These are phyloP conservation scores for Pestalotiopsis sp. DNA, from an alignment of 2,329 filamentous ascomycete species.

Conservation along the genomic window DNA sequence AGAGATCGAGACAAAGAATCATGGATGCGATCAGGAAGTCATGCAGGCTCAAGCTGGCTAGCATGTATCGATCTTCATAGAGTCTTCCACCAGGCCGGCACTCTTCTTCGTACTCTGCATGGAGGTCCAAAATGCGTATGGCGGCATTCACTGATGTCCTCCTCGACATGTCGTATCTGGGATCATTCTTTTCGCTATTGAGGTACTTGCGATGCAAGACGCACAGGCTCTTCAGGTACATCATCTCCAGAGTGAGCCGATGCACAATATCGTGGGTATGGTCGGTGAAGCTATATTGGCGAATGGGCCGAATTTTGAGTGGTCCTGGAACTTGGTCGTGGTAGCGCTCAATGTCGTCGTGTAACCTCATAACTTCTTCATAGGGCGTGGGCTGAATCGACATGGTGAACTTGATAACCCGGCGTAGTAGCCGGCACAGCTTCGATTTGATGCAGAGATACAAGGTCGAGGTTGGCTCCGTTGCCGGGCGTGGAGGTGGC, in stretches of 20 bases:
- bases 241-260: constrained; percentile 49
- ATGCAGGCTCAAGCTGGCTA: constrained; percentile 54
- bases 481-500: constrained; percentile 43
- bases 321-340: constrained; percentile 40
- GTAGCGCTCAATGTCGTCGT: constrained; percentile 42
- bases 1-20: constrained; percentile 58
- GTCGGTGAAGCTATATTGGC: constrained; percentile 45
- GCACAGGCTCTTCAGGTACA: constrained; percentile 51
- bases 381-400: constrained; percentile 38
- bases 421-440: constrained; percentile 45
- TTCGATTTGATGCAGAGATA: constrained; percentile 46
- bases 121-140: constrained; percentile 46
- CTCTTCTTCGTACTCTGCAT: constrained; percentile 50
- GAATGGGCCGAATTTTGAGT: constrained; percentile 44
- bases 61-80: constrained; percentile 54
- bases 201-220: constrained; percentile 54
- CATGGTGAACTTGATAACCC: constrained; percentile 44
- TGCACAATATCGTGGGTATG: constrained; percentile 50
- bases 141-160: constrained; percentile 46
- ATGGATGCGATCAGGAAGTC: constrained; percentile 63
- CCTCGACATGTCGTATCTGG: constrained; percentile 41
- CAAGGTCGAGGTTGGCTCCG: constrained; percentile 46
- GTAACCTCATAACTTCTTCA: constrained; percentile 40
- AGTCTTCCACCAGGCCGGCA: constrained; percentile 52
- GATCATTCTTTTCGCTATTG: constrained; percentile 39